Percentiles rank a stretch among this genome's conserved stretches.
Conservation (phyloP, 1,139 yeast genomes). For the Meyerozyma carpophila region DNA sequence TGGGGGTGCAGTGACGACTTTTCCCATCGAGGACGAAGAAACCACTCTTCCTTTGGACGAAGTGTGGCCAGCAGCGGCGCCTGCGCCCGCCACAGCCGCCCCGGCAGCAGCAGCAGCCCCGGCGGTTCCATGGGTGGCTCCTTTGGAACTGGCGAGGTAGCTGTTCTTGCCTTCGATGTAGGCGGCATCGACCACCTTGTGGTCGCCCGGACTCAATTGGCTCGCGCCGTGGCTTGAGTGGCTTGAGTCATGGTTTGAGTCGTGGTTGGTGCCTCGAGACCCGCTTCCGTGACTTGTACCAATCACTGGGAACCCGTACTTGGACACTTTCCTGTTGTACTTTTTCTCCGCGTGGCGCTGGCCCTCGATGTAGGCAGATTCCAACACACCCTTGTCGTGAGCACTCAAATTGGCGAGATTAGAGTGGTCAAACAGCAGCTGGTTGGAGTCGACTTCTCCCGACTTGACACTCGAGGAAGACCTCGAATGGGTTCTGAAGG, state of each 20-base stretch:
- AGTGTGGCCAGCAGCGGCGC: slow-evolving; percentile 12
- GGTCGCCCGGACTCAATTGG: not conserved
- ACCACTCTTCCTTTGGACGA: slow-evolving; percentile 23
- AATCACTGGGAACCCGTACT: slow-evolving; percentile 3
- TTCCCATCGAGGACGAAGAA: slow-evolving; percentile 22
- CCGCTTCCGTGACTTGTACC: not conserved
- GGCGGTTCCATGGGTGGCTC: slow-evolving; percentile 2
- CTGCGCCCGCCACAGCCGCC: slow-evolving; percentile 23
- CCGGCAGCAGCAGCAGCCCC: slow-evolving; percentile 5
- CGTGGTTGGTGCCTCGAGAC: too few relatives aligned
- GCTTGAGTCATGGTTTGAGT: slow-evolving; percentile 2
- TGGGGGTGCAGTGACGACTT: slow-evolving; percentile 29
- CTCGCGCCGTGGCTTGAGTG: slow-evolving; percentile 3
- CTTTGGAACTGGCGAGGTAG: slow-evolving; percentile 1
- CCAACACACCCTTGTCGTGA: slow-evolving; percentile 6
- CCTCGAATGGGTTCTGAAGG: slow-evolving; percentile 22
- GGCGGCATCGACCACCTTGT: not conserved
- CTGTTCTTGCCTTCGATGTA: slow-evolving; percentile 2
- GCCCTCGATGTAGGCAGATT: slow-evolving; percentile 21
- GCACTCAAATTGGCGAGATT: slow-evolving; percentile 4
- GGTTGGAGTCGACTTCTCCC: slow-evolving; percentile 3
- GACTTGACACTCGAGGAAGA: slow-evolving; percentile 11
- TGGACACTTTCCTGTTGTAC: slow-evolving; percentile 4
- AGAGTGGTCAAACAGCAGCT: slow-evolving; percentile 2
- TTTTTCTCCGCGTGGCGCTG: slow-evolving; percentile 15